These are phyloP conservation scores for Suillus decipiens DNA, from an alignment of 768 basidiomycete genomes.

Conservation along the genomic window DNA sequence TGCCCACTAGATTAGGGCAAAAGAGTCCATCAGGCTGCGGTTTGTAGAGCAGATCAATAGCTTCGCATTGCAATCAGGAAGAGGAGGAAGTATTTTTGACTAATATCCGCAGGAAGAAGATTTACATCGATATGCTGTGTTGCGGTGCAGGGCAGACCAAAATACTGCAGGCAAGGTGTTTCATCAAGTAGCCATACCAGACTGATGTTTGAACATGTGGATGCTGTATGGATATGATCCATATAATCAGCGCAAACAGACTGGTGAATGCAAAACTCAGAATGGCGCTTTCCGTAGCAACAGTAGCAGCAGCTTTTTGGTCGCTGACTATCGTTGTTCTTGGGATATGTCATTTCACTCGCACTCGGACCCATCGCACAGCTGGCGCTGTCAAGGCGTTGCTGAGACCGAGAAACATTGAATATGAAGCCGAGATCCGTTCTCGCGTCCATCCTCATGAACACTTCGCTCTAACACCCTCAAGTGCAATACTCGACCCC, in stretches of 20 bases:
- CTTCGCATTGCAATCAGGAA: neutral
- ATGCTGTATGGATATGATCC: neutral
- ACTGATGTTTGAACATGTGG: neutral
- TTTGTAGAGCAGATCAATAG: neutral
- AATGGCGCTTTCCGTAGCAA: neutral
- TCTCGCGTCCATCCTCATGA: slow-evolving; percentile 4
- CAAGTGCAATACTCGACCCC: slow-evolving; percentile 1
- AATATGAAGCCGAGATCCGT: neutral
- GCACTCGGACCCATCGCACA: neutral
- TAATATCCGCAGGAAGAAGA: neutral
- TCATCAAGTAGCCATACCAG: neutral
- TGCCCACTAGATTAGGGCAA: neutral
- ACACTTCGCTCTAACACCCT: slow-evolving; percentile 1
- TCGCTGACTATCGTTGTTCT: neutral
- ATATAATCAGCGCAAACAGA: neutral
- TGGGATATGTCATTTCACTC: too few species aligned
- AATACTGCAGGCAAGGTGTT: neutral
- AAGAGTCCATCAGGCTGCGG: neutral
- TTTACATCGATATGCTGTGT: neutral
- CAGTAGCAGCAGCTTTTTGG: neutral
- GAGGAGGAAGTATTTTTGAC: neutral
- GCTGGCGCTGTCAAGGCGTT: neutral
- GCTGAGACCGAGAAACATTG: neutral
- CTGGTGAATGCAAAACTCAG: neutral
- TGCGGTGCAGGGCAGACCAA: neutral